Evolutionary conservation across 225 moss, liverwort and hornwort genomes (phyloP), one percentile per base, ranked within the genome.

Genomic region (Physcomitrium patens): DNA sequence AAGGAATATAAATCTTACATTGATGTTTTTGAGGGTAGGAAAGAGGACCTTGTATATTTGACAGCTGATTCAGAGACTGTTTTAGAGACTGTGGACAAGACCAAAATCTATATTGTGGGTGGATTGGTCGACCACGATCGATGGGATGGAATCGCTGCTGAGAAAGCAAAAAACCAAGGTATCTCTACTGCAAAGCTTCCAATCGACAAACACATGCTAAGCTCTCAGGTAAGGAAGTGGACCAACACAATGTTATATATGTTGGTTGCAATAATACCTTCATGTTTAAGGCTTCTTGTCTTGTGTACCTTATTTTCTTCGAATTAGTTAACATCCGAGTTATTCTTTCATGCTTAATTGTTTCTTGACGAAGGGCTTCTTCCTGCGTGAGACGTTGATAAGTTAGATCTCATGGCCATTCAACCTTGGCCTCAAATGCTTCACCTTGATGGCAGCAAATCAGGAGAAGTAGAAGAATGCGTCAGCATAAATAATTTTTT

Each of bases 121-220:
- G 99, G 99, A n/a, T 77, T 99, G 50, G 99, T 99, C 60, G 99
- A 99, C 77, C 89, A 95, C 18, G 95, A 95, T 71, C 86, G 99
- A 53, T 93, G 93, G 93, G 94, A 99, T 65, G 93, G 91, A 22
- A 73, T 93, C 16, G 95, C 99, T 65, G 79, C 91, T 16, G 88
- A 91, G 81, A 99, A 99, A 85, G 99, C 95, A 12, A 81, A 74
- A 47, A 52, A 54, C 52, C 95, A 99, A 78, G 91, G 89, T 27
- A 95, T 99, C 60, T 86, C 90, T 43, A 99, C 95, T 24, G 95
- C 99, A 24, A 99, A 92, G 83, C 88, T 99, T 23, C 95, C 99
- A 31, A 82, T 99, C 45, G 91, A 86, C 26, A 88, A 92, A 63
- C 93, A 99, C 80, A 74, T 99, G 90, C 72, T 89, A 19, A 86